phyloP scores from a whole-genome alignment of 164 flowering plant species.

The Magnolia officinalis region DNA sequence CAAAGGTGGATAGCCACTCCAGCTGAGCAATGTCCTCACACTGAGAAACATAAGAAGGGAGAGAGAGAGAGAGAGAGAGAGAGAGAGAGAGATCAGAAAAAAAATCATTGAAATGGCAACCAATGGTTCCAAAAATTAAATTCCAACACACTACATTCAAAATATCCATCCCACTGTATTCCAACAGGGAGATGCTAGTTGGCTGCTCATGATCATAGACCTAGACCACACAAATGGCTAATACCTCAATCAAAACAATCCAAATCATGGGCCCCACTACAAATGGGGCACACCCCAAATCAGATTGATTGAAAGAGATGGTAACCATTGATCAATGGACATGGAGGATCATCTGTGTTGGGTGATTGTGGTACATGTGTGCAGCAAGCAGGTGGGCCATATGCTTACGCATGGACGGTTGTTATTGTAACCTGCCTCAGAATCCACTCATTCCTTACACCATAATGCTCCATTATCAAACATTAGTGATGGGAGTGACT shows the following conservation, averaged over 20 bases:
- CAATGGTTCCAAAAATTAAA: no score
- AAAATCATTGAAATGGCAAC: no score
- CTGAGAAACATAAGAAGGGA: constrained; percentile 29
- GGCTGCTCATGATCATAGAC: no score
- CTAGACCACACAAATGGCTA: no score
- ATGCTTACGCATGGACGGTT: neutral
- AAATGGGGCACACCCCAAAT: neutral
- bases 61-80: no score
- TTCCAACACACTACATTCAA: no score
- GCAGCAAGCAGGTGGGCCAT: neutral
- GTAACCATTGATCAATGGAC: neutral
- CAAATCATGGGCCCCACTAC: neutral
- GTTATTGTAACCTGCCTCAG: neutral
- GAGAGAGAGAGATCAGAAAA: no score
- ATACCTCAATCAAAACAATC: neutral
- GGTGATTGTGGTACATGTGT: neutral
- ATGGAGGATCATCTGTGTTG: neutral
- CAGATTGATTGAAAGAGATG: neutral
- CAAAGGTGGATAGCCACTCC: constrained; percentile 88
- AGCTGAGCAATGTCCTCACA: constrained; percentile 82
- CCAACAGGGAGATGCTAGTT: no score
- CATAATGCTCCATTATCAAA: neutral
- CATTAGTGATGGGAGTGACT: no score
- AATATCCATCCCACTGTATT: no score
- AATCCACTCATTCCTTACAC: neutral